Conservation (phyloP, 2,329 filamentous ascomycete genomes). For the Cercospora janseana region DNA sequence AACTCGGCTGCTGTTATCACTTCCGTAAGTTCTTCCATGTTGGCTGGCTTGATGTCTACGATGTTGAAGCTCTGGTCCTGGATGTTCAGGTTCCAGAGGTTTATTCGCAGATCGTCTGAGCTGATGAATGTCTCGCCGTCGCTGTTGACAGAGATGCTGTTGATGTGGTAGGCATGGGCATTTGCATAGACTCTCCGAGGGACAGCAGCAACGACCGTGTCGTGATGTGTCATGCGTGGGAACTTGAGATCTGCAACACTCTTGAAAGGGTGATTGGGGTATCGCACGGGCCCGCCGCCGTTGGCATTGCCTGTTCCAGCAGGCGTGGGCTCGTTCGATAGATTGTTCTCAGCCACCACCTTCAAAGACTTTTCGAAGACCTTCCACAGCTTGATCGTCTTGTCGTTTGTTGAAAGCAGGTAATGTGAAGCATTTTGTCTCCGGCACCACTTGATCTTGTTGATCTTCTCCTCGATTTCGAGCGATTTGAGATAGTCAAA, state of each 20-base stretch:
- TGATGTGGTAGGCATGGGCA: conserved; percentile 98
- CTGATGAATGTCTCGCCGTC: conserved; percentile 99
- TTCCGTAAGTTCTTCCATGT: conserved; percentile 99
- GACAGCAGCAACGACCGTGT: conserved; percentile 95
- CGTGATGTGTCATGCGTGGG: conserved; percentile 93
- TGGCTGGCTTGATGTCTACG: conserved; percentile 98
- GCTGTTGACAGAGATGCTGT: conserved; percentile 99
- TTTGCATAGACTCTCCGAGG: conserved; percentile 96
- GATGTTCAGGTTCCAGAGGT: conserved; percentile 98
- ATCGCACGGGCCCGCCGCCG: conserved; percentile 74
- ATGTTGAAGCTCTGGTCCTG: conserved; percentile 99
- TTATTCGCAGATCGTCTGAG: conserved; percentile 95
- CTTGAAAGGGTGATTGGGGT: conserved; percentile 72
- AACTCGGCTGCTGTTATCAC: conserved; percentile 98
- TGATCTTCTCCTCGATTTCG: conserved; percentile 99
- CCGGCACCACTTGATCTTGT: conserved; percentile 99
- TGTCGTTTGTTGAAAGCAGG: conserved; percentile 96
- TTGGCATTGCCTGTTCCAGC: conserved; percentile 60
- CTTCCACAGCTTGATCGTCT: conserved; percentile 99
- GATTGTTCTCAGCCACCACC: conserved; percentile 97
- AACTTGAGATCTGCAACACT: conserved; percentile 82
- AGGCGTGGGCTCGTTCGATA: conserved; percentile 90
- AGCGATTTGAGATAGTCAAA: conserved; percentile 99
- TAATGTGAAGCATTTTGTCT: conserved; percentile 98
- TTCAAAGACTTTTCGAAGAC: conserved; percentile 99